A percentile compares a stretch with the other conserved stretches of the same genome.
Evolutionary conservation across 805 yeast genomes (phyloP).

Genomic region (Candida pseudofarinosa): DNA sequence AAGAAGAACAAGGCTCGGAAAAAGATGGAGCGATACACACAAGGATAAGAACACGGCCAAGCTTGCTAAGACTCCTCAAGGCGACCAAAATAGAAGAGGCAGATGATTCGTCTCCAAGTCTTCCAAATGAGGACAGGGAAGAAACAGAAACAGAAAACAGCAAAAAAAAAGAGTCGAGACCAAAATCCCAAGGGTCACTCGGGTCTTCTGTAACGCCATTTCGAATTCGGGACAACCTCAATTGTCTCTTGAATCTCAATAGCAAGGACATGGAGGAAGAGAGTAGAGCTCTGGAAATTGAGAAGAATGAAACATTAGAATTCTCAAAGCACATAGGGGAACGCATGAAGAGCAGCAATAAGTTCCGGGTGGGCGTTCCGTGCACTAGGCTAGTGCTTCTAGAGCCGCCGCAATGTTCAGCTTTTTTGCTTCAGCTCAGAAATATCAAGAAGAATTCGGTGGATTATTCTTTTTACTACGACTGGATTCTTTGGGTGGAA

Average conservation of each 20-base stretch:
- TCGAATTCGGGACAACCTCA: slow-evolving; percentile 14
- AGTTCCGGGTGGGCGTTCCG: slow-evolving; percentile 10
- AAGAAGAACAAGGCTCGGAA: background rate
- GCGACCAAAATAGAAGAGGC: slow-evolving; percentile 1
- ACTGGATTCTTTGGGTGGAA: slow-evolving; percentile 15
- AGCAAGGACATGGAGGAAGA: background rate
- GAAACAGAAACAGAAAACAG: background rate
- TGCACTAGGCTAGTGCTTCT: slow-evolving; percentile 14
- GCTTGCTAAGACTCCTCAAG: slow-evolving; percentile 1
- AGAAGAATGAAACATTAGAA: background rate
- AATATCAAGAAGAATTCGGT: slow-evolving; percentile 6
- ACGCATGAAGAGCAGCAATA: slow-evolving; percentile 1
- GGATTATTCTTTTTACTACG: slow-evolving; percentile 14
- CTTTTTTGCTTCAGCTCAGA: slow-evolving; percentile 11
- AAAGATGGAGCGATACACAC: background rate
- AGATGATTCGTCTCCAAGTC: slow-evolving; percentile 4
- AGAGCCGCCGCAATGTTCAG: slow-evolving; percentile 8
- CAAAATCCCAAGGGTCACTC: slow-evolving; percentile 5
- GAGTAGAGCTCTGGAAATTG: background rate
- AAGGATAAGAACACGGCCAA: slow-evolving; percentile 1
- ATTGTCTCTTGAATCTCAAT: slow-evolving; percentile 4
- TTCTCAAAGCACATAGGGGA: background rate
- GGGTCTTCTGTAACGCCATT: slow-evolving; percentile 12
- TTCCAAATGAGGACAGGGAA: background rate
- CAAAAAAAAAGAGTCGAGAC: slow-evolving; percentile 1